Base-by-base conservation (phyloP, 139 green algal species). In the Auxenochlorella pyrenoidosa region DNA sequence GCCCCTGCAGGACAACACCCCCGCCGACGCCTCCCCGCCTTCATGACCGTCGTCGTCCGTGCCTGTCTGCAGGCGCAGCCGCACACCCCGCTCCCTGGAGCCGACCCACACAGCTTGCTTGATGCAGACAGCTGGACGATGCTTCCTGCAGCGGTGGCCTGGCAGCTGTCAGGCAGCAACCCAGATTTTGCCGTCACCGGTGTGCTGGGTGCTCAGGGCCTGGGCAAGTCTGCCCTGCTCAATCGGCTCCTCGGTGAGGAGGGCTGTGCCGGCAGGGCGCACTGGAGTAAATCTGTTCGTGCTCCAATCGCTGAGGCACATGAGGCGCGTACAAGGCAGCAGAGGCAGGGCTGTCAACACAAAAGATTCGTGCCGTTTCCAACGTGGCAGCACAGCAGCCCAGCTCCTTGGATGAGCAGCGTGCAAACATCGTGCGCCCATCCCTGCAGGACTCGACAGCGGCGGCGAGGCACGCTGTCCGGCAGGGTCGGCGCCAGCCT, bases 191-290 rank as follows among this genome's bases (percentile, higher is more conserved):
- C 13, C 51, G 82, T 86, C 2, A 43, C 63, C 28, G 82, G 82
- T 10, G 82, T 51, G 34, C 82, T 86, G 66, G 82, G 82, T 6
- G 68, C 24, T 0, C 71, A 81, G 51, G 51, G 71, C 38, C 71
- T 82, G 5, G 83, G 83, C 72, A 87, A 87, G 54, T 76, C 54
- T 12, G 18, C 68, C 26, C 51, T 87, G 12, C 54, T 87, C 36
- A 87, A 87, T 24, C 3, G 22, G 16, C 73, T 87, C 15, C 38
- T 82, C 1, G 83, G 83, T 86, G 68, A 59, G 43, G 54, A 63
- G 54, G 10, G 54, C 13, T 22, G 54, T 8, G 54, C 54, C 2
- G 54, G 47, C 47, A 6, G 8, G 6, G 47, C 47, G 6, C 8
- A 54, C 8, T 54, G 47, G 47, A n/a, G n/a, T n/a, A n/a, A n/a